A percentile compares a stretch with the other conserved stretches of the same genome.
Conservation (phyloP, 2,329 filamentous ascomycete genomes). For the Fusarium mundagurra region DNA sequence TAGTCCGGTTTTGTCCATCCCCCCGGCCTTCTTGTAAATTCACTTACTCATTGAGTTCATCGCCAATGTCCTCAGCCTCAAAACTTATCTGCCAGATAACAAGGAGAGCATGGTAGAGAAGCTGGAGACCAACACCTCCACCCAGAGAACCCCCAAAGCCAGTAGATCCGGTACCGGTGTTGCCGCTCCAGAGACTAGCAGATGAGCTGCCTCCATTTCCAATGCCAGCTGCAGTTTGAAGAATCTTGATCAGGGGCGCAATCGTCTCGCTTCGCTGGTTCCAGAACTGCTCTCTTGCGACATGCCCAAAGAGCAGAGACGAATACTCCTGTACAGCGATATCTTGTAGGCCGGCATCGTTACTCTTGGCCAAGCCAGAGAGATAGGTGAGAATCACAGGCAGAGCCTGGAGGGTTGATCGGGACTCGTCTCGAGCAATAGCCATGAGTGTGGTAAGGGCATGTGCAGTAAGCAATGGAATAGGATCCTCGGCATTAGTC, state of each 20-base stretch:
- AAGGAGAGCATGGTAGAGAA: constrained; percentile 92
- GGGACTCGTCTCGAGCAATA: constrained; percentile 69
- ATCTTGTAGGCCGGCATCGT: constrained; percentile 91
- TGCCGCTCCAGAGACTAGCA: constrained; percentile 70
- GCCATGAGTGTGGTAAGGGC: constrained; percentile 84
- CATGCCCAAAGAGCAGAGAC: constrained; percentile 78
- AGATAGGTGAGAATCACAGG: constrained; percentile 88
- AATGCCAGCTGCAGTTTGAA: constrained; percentile 80
- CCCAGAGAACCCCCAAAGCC: constrained; percentile 72
- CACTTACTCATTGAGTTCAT: constrained; percentile 85
- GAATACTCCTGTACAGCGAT: constrained; percentile 95
- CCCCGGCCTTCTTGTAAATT: no score
- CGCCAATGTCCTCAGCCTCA: constrained; percentile 77
- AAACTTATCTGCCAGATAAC: constrained; percentile 98
- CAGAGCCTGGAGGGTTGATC: constrained; percentile 78
- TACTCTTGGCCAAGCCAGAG: constrained; percentile 81
- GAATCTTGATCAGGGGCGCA: constrained; percentile 81
- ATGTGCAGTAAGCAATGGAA: constrained; percentile 88
- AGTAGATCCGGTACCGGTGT: constrained; percentile 62
- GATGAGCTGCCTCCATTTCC: constrained; percentile 71
- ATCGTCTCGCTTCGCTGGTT: constrained; percentile 87
- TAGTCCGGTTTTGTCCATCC: not conserved
- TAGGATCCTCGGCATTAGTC: constrained; percentile 78
- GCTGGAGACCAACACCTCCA: constrained; percentile 88
- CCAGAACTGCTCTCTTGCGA: constrained; percentile 88